These are phyloP conservation scores for Leccinum variicolor DNA, from an alignment of 768 basidiomycete genomes.

Conservation along the genomic window DNA sequence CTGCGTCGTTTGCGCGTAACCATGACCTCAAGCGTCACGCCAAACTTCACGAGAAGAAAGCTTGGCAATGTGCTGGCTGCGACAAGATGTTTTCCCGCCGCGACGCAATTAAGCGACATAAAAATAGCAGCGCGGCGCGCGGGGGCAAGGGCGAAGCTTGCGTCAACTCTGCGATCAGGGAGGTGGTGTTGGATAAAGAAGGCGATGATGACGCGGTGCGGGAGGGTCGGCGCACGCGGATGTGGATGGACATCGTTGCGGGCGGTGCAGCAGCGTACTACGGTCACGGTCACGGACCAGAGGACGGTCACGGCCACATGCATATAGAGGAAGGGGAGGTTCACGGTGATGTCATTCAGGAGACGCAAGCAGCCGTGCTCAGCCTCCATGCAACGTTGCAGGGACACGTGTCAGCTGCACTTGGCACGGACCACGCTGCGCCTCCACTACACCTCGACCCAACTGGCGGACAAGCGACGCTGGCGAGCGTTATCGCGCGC, in stretches of 20 bases:
- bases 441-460: slow-evolving; percentile 39
- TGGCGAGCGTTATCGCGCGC: slow-evolving; percentile 72
- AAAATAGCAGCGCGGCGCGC: slow-evolving; percentile 53
- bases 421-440: slow-evolving; percentile 40
- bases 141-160: slow-evolving; percentile 53
- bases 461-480: slow-evolving; percentile 57
- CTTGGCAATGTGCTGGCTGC: slow-evolving; percentile 73
- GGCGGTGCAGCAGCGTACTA: slow-evolving; percentile 22
- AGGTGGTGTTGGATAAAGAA: slow-evolving; percentile 49
- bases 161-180: slow-evolving; percentile 54
- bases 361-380: slow-evolving; percentile 51
- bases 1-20: slow-evolving; percentile 74
- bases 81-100: slow-evolving; percentile 71
- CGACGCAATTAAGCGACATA: slow-evolving; percentile 78
- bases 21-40: slow-evolving; percentile 80
- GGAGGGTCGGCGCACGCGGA: slow-evolving; percentile 57
- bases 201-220: slow-evolving; percentile 38
- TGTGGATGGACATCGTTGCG: slow-evolving; percentile 62
- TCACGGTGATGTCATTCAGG: slow-evolving; percentile 42
- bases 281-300: slow-evolving; percentile 6
- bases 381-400: slow-evolving; percentile 56
- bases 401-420: slow-evolving; percentile 51
- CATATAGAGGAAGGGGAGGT: slow-evolving; percentile 63
- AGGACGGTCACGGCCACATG: slow-evolving; percentile 10
- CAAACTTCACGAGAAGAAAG: slow-evolving; percentile 67